Conservation (phyloP, 2,329 filamentous ascomycete species). For the Sarocladium kiliense region DNA sequence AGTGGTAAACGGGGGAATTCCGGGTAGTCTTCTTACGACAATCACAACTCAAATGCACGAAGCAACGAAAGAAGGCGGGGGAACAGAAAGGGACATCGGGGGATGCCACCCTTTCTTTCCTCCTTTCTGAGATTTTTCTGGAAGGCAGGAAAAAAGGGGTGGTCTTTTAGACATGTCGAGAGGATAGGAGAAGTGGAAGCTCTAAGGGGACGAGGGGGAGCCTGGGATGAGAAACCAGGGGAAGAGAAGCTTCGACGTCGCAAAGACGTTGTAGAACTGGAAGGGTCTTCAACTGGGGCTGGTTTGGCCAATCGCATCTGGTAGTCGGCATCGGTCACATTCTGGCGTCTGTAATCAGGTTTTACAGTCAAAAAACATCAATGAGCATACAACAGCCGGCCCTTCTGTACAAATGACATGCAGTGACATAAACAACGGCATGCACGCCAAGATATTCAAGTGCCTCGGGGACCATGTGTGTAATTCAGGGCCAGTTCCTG, state of each 20-base stretch:
- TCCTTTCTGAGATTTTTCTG: not conserved
- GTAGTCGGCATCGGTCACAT: slow-evolving; percentile 62
- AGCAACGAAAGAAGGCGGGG: slow-evolving; percentile 21
- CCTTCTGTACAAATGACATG: slow-evolving; percentile 12
- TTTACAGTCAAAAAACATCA: slow-evolving; percentile 54
- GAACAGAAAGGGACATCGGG: slow-evolving; percentile 11
- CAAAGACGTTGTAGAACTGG: slow-evolving; percentile 36
- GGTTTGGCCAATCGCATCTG: slow-evolving; percentile 62
- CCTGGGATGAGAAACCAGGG: slow-evolving; percentile 1
- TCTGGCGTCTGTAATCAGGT: slow-evolving; percentile 63
- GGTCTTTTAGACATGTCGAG: slow-evolving; percentile 11
- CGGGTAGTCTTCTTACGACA: slow-evolving; percentile 17
- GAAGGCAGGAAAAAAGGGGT: not conserved
- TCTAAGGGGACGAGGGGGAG: not conserved
- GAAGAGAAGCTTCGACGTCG: slow-evolving; percentile 6
- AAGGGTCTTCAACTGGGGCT: slow-evolving; percentile 44
- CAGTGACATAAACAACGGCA: not conserved
- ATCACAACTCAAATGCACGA: slow-evolving; percentile 12
- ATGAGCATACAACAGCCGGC: slow-evolving; percentile 33
- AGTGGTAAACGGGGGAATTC: slow-evolving; percentile 66
- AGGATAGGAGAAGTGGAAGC: slow-evolving; percentile 14
- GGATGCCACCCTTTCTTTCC: slow-evolving; percentile 13
- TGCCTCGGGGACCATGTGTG: too few relatives aligned
- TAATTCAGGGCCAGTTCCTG: not conserved
- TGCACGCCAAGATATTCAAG: not conserved